A percentile compares a stretch with the other conserved stretches of the same genome.
phyloP scores from a whole-genome alignment of 1,139 yeast species.

The Arxiozyma slooffiae region DNA sequence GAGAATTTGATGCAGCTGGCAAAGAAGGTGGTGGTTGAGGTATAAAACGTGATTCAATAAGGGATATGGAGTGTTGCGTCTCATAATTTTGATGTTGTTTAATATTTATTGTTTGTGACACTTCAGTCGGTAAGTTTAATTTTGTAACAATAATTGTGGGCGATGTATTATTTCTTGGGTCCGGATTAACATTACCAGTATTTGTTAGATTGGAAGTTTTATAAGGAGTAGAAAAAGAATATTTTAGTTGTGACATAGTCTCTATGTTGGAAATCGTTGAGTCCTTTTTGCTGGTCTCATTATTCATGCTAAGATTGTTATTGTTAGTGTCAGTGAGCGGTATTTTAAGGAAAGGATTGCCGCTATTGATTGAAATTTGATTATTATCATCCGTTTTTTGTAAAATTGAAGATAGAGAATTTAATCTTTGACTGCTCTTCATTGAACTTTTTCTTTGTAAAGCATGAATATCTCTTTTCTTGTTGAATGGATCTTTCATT shows the following conservation, averaged over 20 bases:
- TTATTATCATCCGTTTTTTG: neutral
- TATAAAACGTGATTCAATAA: neutral
- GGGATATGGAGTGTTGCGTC: neutral
- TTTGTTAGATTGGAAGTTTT: neutral
- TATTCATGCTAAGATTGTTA: neutral
- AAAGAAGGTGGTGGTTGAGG: conserved; percentile 9
- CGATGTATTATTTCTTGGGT: neutral
- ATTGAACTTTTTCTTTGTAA: conserved; percentile 3
- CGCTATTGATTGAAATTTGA: neutral
- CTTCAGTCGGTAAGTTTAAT: neutral
- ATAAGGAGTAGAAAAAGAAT: neutral
- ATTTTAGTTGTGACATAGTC: neutral
- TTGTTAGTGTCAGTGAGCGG: neutral
- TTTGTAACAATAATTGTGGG: neutral
- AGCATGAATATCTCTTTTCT: neutral
- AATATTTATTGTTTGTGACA: neutral
- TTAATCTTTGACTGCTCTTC: conserved; percentile 5
- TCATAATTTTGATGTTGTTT: neutral
- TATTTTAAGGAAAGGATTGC: neutral
- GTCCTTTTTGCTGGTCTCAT: neutral
- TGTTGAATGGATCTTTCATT: neutral
- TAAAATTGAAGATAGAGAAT: conserved; percentile 7
- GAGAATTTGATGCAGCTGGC: conserved; percentile 3
- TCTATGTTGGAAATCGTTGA: neutral
- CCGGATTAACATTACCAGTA: neutral